Conservation (phyloP, 2,329 filamentous ascomycete genomes). For the Arachnopeziza araneosa region DNA sequence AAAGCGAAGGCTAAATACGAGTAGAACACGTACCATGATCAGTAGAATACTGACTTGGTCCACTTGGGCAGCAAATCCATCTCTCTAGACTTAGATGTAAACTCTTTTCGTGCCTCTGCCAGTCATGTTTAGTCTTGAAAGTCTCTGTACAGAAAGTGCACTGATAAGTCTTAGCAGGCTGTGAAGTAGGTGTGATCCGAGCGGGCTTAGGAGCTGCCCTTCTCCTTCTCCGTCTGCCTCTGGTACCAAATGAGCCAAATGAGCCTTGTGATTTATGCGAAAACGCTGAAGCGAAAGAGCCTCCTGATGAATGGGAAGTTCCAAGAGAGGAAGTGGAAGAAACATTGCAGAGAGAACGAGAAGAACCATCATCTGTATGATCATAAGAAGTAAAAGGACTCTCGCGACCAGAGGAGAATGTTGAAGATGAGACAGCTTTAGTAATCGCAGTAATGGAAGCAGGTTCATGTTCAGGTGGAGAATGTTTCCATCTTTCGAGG, state of each 20-base stretch:
- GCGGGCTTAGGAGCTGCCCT: constrained; percentile 7
- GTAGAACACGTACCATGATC: constrained; percentile 41
- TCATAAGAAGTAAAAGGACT: constrained; percentile 50
- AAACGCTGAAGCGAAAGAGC: constrained; percentile 53
- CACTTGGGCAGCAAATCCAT: constrained; percentile 60
- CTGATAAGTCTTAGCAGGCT: constrained; percentile 46
- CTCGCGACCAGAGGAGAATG: constrained; percentile 48
- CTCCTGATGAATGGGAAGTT: constrained; percentile 54
- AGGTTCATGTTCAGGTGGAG: constrained; percentile 64
- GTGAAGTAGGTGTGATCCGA: constrained; percentile 26
- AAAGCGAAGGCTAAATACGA: not conserved
- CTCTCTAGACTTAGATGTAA: constrained; percentile 58
- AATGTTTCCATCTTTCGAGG: constrained; percentile 64
- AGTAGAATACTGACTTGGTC: constrained; percentile 49
- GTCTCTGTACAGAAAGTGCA: constrained; percentile 66
- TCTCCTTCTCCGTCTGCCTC: constrained; percentile 24
- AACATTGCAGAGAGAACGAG: constrained; percentile 50
- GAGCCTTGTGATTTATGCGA: constrained; percentile 55
- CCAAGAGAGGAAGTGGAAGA: constrained; percentile 57
- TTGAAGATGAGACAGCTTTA: constrained; percentile 49
- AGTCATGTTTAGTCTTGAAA: constrained; percentile 63
- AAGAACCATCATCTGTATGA: constrained; percentile 56
- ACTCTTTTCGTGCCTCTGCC: constrained; percentile 66
- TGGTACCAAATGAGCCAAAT: constrained; percentile 32
- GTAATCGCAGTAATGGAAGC: constrained; percentile 59